Evolutionary conservation across 805 yeast genomes (phyloP).

Genomic region (Lipomyces sp.): DNA sequence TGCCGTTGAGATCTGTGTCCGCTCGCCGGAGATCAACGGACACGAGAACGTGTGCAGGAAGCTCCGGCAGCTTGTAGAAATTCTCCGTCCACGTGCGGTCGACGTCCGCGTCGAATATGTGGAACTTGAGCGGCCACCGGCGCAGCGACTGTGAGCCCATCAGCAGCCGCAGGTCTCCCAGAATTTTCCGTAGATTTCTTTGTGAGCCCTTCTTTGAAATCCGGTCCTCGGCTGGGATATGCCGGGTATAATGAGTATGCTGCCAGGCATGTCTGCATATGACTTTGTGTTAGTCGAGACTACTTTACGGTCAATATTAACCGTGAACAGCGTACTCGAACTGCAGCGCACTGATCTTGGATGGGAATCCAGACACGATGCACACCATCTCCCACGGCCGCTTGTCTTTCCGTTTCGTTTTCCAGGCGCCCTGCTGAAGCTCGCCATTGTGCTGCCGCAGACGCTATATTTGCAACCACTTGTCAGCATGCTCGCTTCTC

Average conservation of each 20-base stretch:
- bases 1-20: not conserved
- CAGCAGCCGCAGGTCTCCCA: constrained; percentile 35
- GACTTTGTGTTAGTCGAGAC: no score
- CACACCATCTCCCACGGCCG: constrained; percentile 74
- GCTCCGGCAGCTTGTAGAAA: constrained; percentile 27
- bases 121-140: constrained; percentile 33
- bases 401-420: constrained; percentile 54
- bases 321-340: constrained; percentile 62
- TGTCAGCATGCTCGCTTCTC: no score
- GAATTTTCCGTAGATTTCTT: constrained; percentile 29
- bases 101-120: constrained; percentile 33
- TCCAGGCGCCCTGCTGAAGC: constrained; percentile 64
- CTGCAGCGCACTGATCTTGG: constrained; percentile 64
- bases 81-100: constrained; percentile 32
- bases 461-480: constrained; percentile 39
- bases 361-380: constrained; percentile 69
- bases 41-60: constrained; percentile 13
- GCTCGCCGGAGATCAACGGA: constrained; percentile 11
- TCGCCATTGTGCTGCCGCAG: constrained; percentile 79
- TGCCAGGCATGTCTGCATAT: constrained; percentile 66
- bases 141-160: constrained; percentile 30
- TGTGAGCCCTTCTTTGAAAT: constrained; percentile 35
- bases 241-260: constrained; percentile 64
- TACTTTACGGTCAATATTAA: no score
- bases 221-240: constrained; percentile 45